Percentiles rank a stretch among this genome's conserved stretches.
Evolutionary conservation across 352 stramenopile genomes (phyloP).

Genomic region (Saprolegnia diclina): DNA sequence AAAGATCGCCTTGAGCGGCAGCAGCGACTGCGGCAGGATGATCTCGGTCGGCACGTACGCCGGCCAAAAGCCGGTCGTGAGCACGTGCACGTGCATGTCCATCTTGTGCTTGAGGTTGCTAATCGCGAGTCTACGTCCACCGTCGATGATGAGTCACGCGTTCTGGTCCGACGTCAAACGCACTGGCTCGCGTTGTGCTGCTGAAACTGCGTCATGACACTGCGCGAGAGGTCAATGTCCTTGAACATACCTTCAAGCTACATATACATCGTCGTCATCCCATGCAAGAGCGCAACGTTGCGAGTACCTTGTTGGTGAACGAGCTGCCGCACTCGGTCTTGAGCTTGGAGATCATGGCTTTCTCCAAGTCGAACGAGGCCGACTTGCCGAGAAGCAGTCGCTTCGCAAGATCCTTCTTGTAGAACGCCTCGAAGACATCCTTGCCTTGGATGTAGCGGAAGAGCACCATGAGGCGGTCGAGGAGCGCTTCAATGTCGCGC

Average conservation of each 20-base stretch:
- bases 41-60: constrained; percentile 86
- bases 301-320: constrained; percentile 95
- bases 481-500: constrained; percentile 76
- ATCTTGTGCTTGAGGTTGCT: constrained; percentile 48
- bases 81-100: constrained; percentile 95
- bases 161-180: too few species aligned
- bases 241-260: constrained; percentile 99
- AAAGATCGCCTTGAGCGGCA: constrained; percentile 77
- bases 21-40: constrained; percentile 54
- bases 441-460: constrained; percentile 97
- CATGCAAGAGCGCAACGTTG: background rate
- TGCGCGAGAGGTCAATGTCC: constrained; percentile 95
- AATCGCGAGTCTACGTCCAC: constrained; percentile 42
- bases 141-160: too few species aligned
- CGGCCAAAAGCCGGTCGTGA: constrained; percentile 98
- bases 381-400: constrained; percentile 89
- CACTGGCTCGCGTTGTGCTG: constrained; percentile 73
- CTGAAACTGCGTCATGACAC: constrained; percentile 91
- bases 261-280: constrained; percentile 7
- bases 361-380: constrained; percentile 93
- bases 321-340: constrained; percentile 97
- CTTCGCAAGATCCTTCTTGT: constrained; percentile 97
- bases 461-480: constrained; percentile 92
- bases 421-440: constrained; percentile 99
- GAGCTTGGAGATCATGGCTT: constrained; percentile 94